These are phyloP conservation scores for Boletus speciosus DNA, from an alignment of 768 basidiomycete genomes.

Conservation along the genomic window DNA sequence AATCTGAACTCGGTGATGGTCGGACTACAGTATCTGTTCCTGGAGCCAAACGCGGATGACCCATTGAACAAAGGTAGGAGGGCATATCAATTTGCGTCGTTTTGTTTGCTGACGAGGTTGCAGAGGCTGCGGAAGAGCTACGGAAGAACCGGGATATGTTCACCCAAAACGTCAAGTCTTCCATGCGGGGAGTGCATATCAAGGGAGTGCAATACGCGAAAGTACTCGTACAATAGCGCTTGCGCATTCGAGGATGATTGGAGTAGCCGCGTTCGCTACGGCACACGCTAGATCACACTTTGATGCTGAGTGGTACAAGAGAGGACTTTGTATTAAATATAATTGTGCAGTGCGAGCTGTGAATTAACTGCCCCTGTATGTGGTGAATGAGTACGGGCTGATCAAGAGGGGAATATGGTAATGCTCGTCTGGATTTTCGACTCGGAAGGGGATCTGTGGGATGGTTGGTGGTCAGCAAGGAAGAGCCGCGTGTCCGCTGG, in stretches of 20 bases:
- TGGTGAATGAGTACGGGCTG: slow-evolving; percentile 89
- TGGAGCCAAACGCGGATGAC: slow-evolving; percentile 98
- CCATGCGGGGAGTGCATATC: slow-evolving; percentile 80
- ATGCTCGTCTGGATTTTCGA: slow-evolving; percentile 72
- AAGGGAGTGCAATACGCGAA: slow-evolving; percentile 78
- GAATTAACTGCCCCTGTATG: slow-evolving; percentile 81
- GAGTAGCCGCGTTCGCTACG: slow-evolving; percentile 4
- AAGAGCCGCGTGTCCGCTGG: not conserved
- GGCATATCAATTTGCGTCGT: not conserved
- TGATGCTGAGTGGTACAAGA: slow-evolving; percentile 3
- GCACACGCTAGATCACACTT: slow-evolving; percentile 2
- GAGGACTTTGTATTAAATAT: slow-evolving; percentile 3
- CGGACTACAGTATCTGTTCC: slow-evolving; percentile 95
- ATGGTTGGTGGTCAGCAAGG: slow-evolving; percentile 4
- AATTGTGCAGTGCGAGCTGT: not conserved
- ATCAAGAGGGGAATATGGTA: slow-evolving; percentile 91
- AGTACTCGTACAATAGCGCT: slow-evolving; percentile 51
- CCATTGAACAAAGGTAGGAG: slow-evolving; percentile 94
- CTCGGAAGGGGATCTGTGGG: slow-evolving; percentile 70
- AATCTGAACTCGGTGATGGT: slow-evolving; percentile 99
- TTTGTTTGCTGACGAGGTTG: slow-evolving; percentile 8
- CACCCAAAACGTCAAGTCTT: slow-evolving; percentile 75
- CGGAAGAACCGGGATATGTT: slow-evolving; percentile 85
- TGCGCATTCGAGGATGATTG: slow-evolving; percentile 1
- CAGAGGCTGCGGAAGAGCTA: slow-evolving; percentile 96